phyloP scores from a whole-genome alignment of 2,329 filamentous ascomycete species.

The Cladosporium colombiae region DNA sequence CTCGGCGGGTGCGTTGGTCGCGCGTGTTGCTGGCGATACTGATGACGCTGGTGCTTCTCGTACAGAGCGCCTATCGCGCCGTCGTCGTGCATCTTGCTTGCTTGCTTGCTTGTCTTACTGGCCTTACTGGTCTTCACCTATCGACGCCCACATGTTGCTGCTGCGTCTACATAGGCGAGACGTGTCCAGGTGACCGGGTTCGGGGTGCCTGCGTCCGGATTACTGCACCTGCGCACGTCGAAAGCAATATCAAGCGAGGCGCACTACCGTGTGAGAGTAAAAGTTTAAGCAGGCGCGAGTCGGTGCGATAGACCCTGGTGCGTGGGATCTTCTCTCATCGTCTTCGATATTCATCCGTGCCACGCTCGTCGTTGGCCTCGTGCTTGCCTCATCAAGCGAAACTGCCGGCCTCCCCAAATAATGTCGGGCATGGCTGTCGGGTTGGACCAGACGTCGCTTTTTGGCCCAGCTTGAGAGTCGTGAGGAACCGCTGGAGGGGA shows the following conservation, averaged over 20 bases:
- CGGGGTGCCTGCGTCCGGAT: not conserved
- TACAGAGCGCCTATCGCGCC: not conserved
- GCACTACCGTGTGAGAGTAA: not conserved
- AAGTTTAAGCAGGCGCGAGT: slow-evolving; percentile 5
- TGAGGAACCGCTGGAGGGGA: not conserved
- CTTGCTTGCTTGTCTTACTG: not conserved
- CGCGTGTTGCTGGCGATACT: not conserved
- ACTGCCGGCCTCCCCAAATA: not conserved
- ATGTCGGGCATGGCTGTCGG: not conserved
- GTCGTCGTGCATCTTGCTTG: not conserved
- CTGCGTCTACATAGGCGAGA: not conserved
- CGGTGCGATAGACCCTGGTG: slow-evolving; percentile 1
- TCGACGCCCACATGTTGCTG: not conserved
- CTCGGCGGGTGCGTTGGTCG: not conserved
- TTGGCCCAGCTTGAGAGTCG: not conserved
- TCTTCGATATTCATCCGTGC: not conserved
- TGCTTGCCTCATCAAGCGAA: not conserved
- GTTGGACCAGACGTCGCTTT: not conserved
- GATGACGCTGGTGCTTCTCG: not conserved
- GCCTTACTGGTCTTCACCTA: not conserved
- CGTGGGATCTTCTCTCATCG: not conserved
- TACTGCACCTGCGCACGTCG: not conserved
- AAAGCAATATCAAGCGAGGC: not conserved
- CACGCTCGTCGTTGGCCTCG: not conserved
- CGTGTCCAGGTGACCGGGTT: not conserved